Base-by-base conservation (phyloP, 495 filamentous ascomycete genomes). In the Aspergillus biplanus region DNA sequence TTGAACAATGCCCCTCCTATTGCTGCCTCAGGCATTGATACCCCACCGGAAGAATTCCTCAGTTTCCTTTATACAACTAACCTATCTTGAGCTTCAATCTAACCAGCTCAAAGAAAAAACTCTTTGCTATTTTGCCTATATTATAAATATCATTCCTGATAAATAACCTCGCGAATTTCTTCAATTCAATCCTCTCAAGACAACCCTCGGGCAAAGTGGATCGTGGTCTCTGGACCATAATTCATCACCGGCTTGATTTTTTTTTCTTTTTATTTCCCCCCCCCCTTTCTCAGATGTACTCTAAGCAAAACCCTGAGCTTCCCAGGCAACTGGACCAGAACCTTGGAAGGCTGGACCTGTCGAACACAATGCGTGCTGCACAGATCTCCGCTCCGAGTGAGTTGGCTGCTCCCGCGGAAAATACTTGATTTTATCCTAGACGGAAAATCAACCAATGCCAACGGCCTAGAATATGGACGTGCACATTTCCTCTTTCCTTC, bases 21-120 rank as follows among this genome's bases (percentile, higher is more conserved):
- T 35, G 9, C 0, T 56, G 53, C 60, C 60, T 56, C 33, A 62
- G 60, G 60, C 60, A 50, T 21, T 6, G 15, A 18, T 56, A 56
- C 60, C 60, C 60, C 60, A 42, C 60, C 59, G 59, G 50, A 61
- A 55, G 59, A 55, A 61, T 34, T 32, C 59, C 46, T 44, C n/a
- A 50, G 47, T 18, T 50, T 50, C 21, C 3, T 6, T 12, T 44
- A 44, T 27, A 27, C 27, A 50, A 50, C 21, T 50, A 27, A 12
- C 39, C 47, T 27, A 31, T 8, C 16, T 50, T 5, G 47, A 50
- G 47, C 21, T 50, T 18, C 39, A 9, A 44, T 9, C 21, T 16
- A 49, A 27, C 31, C 21, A 56, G 53, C 7, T 18, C 50, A 11
- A 56, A 37, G 32, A 8, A 27, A 27, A 27, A n/a, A 34, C 5